Conservation (phyloP, 176 grass and related monocot species). For the Paspalum notatum region DNA sequence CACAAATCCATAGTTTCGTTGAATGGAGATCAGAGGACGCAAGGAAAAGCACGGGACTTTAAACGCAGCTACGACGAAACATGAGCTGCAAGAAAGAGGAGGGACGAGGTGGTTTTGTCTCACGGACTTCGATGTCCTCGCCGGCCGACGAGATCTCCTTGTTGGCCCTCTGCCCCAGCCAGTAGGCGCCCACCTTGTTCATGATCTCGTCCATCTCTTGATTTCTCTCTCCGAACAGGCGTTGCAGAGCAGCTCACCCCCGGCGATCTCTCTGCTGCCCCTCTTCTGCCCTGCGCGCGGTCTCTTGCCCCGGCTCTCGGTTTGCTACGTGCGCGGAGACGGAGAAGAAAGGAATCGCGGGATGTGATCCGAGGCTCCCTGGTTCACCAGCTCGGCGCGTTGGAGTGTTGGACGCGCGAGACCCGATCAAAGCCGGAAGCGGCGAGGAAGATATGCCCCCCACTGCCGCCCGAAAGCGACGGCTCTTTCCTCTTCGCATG, state of each 20-base stretch:
- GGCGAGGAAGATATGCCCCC: slow-evolving; percentile 21
- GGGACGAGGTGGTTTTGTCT: background rate
- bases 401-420: slow-evolving; percentile 3
- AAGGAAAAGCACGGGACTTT: background rate
- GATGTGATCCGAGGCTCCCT: background rate
- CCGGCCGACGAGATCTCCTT: slow-evolving; percentile 81
- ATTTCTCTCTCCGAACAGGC: background rate
- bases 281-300: background rate
- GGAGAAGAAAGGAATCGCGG: slow-evolving; percentile 18
- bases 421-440: slow-evolving; percentile 45
- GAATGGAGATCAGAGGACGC: background rate
- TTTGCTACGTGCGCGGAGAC: background rate
- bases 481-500: slow-evolving; percentile 23
- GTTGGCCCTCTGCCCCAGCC: slow-evolving; percentile 63
- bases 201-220: slow-evolving; percentile 74
- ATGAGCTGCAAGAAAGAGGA: background rate
- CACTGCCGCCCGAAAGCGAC: slow-evolving; percentile 40
- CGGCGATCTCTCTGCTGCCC: background rate
- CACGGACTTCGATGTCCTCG: slow-evolving; percentile 67
- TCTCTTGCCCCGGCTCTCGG: slow-evolving; percentile 22
- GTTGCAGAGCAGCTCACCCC: no score
- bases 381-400: slow-evolving; percentile 13
- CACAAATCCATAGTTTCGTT: no score
- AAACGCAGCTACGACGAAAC: background rate
- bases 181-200: slow-evolving; percentile 83